Base-by-base conservation (phyloP, 495 filamentous ascomycete genomes). In the Hyaloscypha finlandica region DNA sequence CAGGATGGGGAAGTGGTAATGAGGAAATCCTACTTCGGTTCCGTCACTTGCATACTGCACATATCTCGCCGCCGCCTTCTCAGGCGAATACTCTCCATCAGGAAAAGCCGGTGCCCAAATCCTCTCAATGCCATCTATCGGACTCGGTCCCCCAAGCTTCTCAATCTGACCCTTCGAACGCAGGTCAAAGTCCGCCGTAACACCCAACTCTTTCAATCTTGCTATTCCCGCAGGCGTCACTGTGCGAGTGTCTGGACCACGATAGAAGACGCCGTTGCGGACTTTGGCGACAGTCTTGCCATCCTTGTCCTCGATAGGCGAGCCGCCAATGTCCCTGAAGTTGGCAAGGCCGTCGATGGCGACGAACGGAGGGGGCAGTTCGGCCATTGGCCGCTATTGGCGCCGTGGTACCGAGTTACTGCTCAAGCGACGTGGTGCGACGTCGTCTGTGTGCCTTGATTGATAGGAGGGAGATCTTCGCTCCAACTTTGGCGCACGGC, bases 141-240 rank as follows among this genome's bases (percentile, higher is more conserved):
- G 68, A 59, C 70, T 63, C n/a, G 58, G 60, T 12, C 73, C 74
- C 25, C 69, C 69, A n/a, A 65, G 61, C 64, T 70, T 74, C 42
- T 74, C 77, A 29, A 73, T 70, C 51, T 80, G 71, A 8, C 71
- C 66, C 37, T 74, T 60, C 16, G 78, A 78, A 14, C 84, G 78
- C 8, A 85, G 69, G 63, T 85, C 80, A 59, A 83, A 81, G 53
- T 85, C 76, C 0, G 75, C 77, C 6, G 70, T 77, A 52, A 84
- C 74, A 22, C 62, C 56, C 6, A 72, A 19, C 20, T 64, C 54
- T 35, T 42, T 56, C 14, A 72, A 32, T 32, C 63, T 74, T 68
- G 16, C 81, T 32, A 76, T 76, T 6, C 80, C 79, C 6, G 70
- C 69, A n/a, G 71, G 65, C 2, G 75, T 69, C 42, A 81, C 68